Base-by-base conservation (phyloP, 768 basidiomycete genomes). In the Macrolepiota albuminosa region DNA sequence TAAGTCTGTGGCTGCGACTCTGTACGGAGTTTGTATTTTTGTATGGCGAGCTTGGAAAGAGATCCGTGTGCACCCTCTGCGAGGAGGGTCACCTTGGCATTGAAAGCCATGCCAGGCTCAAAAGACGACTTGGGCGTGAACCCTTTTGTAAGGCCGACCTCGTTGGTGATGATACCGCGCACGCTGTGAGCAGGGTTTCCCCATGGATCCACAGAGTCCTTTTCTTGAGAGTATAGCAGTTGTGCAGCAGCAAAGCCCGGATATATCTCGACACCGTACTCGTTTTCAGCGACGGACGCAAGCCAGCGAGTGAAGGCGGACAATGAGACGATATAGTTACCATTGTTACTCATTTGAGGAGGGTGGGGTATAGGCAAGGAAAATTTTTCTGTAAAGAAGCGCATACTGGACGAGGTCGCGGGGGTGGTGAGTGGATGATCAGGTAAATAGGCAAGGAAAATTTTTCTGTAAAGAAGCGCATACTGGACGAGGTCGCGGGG, bases 81-180 rank as follows among this genome's bases (percentile, higher is more conserved):
- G 49, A 99, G 82, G 6, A 99, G 80, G 0, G 94, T 96, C 46
- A 95, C 88, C 66, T 91, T 93, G 36, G 96, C 87, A 40, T 87
- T 85, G 77, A 99, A 98, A 57, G 90, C 87, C 93, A 98, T 95
- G 1, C 97, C 96, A 2, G 95, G 93, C 71, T 98, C 95, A 69
- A 95, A 99, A 3, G 85, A 81, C 26, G 93, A 85, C 72, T 97
- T 98, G 71, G 86, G 83, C 56, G 81, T 77, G 34, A 83, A 84
- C 47, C 85, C 76, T 65, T 84, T 86, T 65, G 95, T 89, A 53
- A 99, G 78, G 2, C 96, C 97, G 29, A 96, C 93, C 69, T 98
- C 97, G 68, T 97, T 96, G 36, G 96, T 98, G 34, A 86, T 77
- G 31, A 98, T 88, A 8, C 96, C 97, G 36, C 76, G 77, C 11